Base-by-base conservation (phyloP, 2,329 filamentous ascomycete genomes). In the Aspergillus udagawae region DNA sequence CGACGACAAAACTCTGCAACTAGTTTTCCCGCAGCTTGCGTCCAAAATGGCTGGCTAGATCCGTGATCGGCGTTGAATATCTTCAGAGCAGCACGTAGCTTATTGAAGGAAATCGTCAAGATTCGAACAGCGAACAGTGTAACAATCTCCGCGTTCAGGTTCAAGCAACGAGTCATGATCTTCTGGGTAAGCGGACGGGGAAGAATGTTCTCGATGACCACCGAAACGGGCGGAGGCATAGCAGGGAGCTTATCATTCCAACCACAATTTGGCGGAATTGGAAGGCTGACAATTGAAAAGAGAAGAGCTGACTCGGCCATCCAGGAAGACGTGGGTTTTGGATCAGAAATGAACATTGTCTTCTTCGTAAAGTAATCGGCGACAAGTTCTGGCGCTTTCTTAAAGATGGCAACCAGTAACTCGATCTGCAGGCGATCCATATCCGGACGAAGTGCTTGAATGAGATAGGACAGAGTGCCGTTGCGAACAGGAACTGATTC, bases 291-390 rank as follows among this genome's bases (percentile, higher is more conserved):
- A 1, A 87, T 85, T 59, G 89, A 89, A 73, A 95, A 96, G 4
- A 99, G 77, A 60, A 97, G 91, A 0, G 92, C 86, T 0, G 92
- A 91, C 70, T 95, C 96, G 45, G 93, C 92, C 64, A 97, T 90
- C 94, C 94, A 99, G 0, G 92, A 94, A 48, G 92, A 87, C 3
- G 92, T 94, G 4, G 95, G 81, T 69, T 96, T 97, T 0, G 94
- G 92, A 45, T 97, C 92, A 61, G 96, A 91, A 0, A 87, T 85
- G 67, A 97, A 94, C 54, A 87, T 84, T 59, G 84, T 86, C 68
- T 91, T 92, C 69, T 85, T 87, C 47, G 86, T 80, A 69, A 96
- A 97, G 72, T 95, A 99, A 67, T 92, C 87, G 47, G 91, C 89
- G 1, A 96, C 84, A 3, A 97, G 81, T 73, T 97, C 94, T 0